Percentiles rank a stretch among this genome's conserved stretches.
These are phyloP conservation scores for Oenanthe javanica DNA, from an alignment of 140 eudicot species.

Conservation along the genomic window DNA sequence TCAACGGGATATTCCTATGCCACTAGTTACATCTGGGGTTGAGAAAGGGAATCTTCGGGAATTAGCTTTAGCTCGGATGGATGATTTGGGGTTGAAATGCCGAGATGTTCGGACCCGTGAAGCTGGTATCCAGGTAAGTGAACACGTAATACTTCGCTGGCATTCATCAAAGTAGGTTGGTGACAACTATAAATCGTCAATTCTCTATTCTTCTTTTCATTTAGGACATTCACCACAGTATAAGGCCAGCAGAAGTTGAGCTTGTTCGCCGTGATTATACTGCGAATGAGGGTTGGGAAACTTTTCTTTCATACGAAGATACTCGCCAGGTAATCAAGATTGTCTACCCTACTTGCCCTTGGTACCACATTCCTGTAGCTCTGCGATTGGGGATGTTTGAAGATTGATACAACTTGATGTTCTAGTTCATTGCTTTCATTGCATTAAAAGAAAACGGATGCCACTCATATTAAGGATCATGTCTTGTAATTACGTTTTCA, in stretches of 20 bases:
- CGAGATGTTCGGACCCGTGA: conserved; percentile 99
- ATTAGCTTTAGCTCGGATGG: conserved; percentile 96
- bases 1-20: conserved; percentile 98
- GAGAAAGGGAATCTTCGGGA: conserved; percentile 98
- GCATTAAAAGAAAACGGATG: not conserved
- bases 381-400: not conserved
- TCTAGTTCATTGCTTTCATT: not conserved
- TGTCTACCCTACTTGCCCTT: not conserved
- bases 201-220: not conserved
- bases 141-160: not conserved
- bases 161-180: not conserved
- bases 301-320: conserved; percentile 96
- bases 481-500: not conserved
- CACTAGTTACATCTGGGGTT: conserved; percentile 94
- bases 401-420: not conserved
- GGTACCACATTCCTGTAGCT: not conserved
- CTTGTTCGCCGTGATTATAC: conserved; percentile 97
- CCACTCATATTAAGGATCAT: not conserved
- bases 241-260: conserved; percentile 91
- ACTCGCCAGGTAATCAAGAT: conserved; percentile 62
- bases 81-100: conserved; percentile 91
- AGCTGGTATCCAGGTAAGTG: conserved; percentile 93
- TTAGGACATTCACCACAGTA: conserved; percentile 94
- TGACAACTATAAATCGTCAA: not conserved
- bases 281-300: conserved; percentile 99